Evolutionary conservation across 805 yeast species (phyloP), one percentile per base, ranked within the genome.

Genomic region (Sugiyamaella qingdaonensis): DNA sequence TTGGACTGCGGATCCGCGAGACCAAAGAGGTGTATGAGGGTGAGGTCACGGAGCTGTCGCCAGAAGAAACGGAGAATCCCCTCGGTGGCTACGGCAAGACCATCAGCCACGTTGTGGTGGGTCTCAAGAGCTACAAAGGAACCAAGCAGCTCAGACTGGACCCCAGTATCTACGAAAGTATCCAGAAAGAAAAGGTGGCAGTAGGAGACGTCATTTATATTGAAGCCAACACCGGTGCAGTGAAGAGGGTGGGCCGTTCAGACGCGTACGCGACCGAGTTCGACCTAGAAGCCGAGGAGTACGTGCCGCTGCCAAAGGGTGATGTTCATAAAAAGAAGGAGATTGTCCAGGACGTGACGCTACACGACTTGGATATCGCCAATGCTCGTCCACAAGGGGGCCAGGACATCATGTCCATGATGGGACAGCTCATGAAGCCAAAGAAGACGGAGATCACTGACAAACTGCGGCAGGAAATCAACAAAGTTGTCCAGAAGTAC

Each of bases 221-320:
- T 60, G 99, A 94, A 73, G 88, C 97, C 54, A 92, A 95, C 66
- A 92, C 97, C 13, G 99, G 99, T 41, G 89, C 96, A 19, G 97
- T 94, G 39, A 92, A 92, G 66, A 79, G 98, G 65, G 96, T 94
- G 24, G 99, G 99, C 50, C 81, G 99, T 69, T 87, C 96, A n/a
- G 98, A 94, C 70, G 97, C 97, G 0, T 90, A 90, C 65, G 97
- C 99, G 21, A 90, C 99, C 9, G 99, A 94, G 73, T 94, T 91
- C 64, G 99, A 94, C 71, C 80, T 95, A 55, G 98, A 94, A 77
- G 97, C 98, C 27, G 97, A 95, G 73, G 98, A 94, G 73, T 94
- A 94, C 70, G 98, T 94, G 19, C 97, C 99, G 42, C 78, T 95
- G 63, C 99, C 99, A 56, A 95, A 94, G 74, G 99, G 99, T 51